Conservation (phyloP, 306 rosid genomes). For the Inga laurina region DNA sequence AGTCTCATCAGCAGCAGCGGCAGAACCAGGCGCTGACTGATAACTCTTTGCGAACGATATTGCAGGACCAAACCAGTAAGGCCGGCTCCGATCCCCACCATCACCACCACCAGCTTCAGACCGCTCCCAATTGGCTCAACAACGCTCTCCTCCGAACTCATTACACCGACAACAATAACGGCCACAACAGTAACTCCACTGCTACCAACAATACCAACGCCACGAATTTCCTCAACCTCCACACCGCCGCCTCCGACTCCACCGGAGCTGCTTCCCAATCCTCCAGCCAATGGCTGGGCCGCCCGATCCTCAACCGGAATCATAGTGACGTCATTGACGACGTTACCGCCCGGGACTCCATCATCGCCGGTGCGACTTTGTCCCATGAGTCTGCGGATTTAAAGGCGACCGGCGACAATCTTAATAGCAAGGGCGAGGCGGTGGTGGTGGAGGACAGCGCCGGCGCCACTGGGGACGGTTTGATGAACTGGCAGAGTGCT, state of each 20-base stretch:
- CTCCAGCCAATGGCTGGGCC: conserved; percentile 74
- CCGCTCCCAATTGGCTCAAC: conserved; percentile 98
- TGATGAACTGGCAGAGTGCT: conserved; percentile 86
- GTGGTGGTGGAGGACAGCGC: conserved; percentile 48
- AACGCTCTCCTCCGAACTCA: conserved; percentile 87
- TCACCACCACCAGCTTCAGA: conserved; percentile 50
- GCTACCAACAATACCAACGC: conserved; percentile 20
- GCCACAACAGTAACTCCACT: neutral
- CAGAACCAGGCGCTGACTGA: conserved; percentile 40
- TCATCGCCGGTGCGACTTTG: conserved; percentile 51
- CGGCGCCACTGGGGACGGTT: conserved; percentile 43
- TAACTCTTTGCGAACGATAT: conserved; percentile 33
- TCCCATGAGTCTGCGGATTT: conserved; percentile 64
- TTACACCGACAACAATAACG: conserved; percentile 34
- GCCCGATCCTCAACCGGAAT: conserved; percentile 75
- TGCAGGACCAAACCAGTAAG: conserved; percentile 52
- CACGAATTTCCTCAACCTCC: conserved; percentile 83
- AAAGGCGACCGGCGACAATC: conserved; percentile 37
- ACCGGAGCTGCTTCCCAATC: conserved; percentile 45
- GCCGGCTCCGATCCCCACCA: conserved; percentile 42
- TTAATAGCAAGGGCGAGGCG: conserved; percentile 45
- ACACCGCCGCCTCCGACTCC: conserved; percentile 68
- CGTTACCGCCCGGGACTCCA: conserved; percentile 52
- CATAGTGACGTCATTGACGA: conserved; percentile 75
- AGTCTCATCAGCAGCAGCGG: conserved; percentile 40